A percentile compares a stretch with the other conserved stretches of the same genome.
phyloP scores from a whole-genome alignment of 495 filamentous ascomycete genomes.

The Penicilliopsis zonata region DNA sequence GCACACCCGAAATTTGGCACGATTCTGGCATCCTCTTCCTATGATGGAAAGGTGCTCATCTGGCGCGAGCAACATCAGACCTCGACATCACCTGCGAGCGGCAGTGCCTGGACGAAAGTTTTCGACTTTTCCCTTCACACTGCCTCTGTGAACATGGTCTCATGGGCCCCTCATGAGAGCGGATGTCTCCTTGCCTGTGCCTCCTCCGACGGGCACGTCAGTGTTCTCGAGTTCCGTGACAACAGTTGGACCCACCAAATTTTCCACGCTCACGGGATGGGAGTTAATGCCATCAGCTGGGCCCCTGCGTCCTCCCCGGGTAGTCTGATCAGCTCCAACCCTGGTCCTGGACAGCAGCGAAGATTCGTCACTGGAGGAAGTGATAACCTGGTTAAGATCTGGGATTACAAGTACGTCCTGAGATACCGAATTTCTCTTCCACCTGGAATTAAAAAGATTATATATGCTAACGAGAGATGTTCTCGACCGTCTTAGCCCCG shows the following conservation, averaged over 20 bases:
- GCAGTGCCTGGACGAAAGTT: conserved; percentile 61
- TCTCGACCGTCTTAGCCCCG: conserved; percentile 20
- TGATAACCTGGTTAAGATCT: conserved; percentile 87
- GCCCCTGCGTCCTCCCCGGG: conserved; percentile 74
- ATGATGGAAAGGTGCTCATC: conserved; percentile 96
- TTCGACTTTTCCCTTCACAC: conserved; percentile 87
- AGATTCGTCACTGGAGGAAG: conserved; percentile 89
- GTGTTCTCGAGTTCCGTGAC: conserved; percentile 91
- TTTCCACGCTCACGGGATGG: conserved; percentile 83
- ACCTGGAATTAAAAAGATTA: background rate
- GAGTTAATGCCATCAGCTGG: conserved; percentile 93
- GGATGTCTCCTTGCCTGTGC: conserved; percentile 93
- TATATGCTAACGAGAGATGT: background rate
- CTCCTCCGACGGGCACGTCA: conserved; percentile 83
- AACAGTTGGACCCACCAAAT: conserved; percentile 75
- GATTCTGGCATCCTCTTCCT: conserved; percentile 86
- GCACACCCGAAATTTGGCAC: conserved; percentile 97
- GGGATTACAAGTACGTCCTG: conserved; percentile 48
- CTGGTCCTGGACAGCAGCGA: conserved; percentile 47
- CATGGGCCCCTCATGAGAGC: conserved; percentile 92
- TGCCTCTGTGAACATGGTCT: conserved; percentile 88
- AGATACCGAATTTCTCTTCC: background rate
- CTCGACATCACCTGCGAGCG: conserved; percentile 29
- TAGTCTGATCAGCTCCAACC: conserved; percentile 59
- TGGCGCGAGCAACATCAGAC: conserved; percentile 73